Percentiles rank a stretch among this genome's conserved stretches.
phyloP scores from a whole-genome alignment of 2,329 filamentous ascomycete genomes.

The Penicillium italicum region DNA sequence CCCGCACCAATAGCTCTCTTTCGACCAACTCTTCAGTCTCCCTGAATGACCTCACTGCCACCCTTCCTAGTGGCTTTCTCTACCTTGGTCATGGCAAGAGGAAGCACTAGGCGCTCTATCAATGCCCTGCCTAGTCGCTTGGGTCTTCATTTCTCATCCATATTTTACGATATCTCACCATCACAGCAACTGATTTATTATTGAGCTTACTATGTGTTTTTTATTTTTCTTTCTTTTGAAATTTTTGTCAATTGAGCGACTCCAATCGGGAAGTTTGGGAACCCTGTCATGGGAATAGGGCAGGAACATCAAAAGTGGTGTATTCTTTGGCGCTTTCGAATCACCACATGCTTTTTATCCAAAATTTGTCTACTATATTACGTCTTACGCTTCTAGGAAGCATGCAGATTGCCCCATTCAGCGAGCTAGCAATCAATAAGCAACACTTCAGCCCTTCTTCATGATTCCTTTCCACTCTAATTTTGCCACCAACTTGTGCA shows the following conservation, averaged over 20 bases:
- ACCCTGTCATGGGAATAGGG: neutral
- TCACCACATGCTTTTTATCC: neutral
- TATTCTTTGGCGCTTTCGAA: neutral
- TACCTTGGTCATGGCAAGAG: constrained; percentile 26
- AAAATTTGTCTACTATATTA: neutral
- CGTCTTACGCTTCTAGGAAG: neutral
- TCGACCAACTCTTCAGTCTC: constrained; percentile 22
- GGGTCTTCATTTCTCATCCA: neutral
- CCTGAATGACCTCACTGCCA: constrained; percentile 10
- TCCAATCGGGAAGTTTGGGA: constrained; percentile 2
- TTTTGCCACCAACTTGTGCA: neutral
- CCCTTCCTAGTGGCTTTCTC: constrained; percentile 27
- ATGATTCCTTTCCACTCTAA: neutral
- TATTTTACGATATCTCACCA: constrained; percentile 8
- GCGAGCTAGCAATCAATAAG: constrained; percentile 1
- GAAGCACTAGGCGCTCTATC: constrained; percentile 10
- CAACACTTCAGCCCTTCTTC: neutral
- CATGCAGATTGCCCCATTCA: neutral
- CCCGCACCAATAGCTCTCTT: constrained; percentile 29
- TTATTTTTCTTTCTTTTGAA: constrained; percentile 6
- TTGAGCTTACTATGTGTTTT: neutral
- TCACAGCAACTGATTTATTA: constrained; percentile 15
- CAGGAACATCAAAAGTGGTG: constrained; percentile 2
- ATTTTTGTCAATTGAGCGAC: constrained; percentile 8
- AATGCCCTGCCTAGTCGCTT: neutral